Evolutionary conservation across 306 rosid species (phyloP).

Genomic region (Vachellia collinsii): DNA sequence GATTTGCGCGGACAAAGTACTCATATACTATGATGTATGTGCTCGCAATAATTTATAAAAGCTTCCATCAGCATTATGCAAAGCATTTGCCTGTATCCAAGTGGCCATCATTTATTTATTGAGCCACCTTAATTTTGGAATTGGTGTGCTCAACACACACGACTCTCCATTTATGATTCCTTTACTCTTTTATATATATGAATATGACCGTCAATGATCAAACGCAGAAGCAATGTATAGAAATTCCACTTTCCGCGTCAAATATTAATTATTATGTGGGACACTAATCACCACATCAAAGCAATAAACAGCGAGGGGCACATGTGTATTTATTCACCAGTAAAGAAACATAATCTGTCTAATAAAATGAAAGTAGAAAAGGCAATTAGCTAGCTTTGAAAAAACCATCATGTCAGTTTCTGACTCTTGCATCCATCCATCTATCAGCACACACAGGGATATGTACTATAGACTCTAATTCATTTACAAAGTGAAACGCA

Average conservation of each 20-base stretch:
- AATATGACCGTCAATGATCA: neutral
- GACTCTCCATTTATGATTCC: neutral
- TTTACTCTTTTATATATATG: too few species aligned
- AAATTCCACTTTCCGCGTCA: too few species aligned
- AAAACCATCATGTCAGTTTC: neutral
- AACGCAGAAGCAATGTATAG: too few species aligned
- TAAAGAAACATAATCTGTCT: neutral
- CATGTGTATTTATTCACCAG: neutral
- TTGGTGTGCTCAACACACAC: constrained; percentile 10
- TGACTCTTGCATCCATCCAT: too few species aligned
- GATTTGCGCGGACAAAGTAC: too few species aligned
- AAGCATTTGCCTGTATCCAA: constrained; percentile 12
- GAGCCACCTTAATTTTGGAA: constrained; percentile 31
- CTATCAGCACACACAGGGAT: too few species aligned
- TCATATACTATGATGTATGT: constrained; percentile 24
- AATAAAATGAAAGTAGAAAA: neutral
- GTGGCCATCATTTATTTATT: neutral
- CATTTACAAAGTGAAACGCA: too few species aligned
- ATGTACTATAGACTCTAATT: too few species aligned
- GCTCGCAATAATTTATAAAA: constrained; percentile 16
- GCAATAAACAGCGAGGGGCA: neutral
- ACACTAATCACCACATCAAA: neutral
- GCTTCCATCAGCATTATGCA: constrained; percentile 15
- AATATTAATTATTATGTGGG: neutral
- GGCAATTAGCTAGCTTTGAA: constrained; percentile 1